Evolutionary conservation across 2,329 filamentous ascomycete species (phyloP).

Genomic region (Triangularia setosa): DNA sequence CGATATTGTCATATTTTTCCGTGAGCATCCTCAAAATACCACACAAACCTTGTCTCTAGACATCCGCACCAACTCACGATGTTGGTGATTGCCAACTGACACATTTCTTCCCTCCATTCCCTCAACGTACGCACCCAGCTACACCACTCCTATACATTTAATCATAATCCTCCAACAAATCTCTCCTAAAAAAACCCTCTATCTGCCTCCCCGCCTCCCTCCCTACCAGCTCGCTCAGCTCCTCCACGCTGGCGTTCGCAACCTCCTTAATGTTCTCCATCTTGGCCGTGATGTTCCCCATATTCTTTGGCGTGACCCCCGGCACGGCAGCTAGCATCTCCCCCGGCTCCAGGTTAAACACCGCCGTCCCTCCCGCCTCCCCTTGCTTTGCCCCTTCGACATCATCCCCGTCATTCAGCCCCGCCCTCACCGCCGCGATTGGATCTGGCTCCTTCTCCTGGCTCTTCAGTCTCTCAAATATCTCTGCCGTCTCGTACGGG

Average conservation of each 20-base stretch:
- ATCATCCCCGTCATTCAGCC: conserved; percentile 44
- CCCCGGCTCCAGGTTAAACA: conserved; percentile 79
- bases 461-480: conserved; percentile 90
- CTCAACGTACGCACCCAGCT: background rate
- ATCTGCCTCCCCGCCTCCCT: conserved; percentile 74
- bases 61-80: too few relatives aligned
- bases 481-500: conserved; percentile 94
- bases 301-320: conserved; percentile 75
- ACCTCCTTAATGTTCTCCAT: conserved; percentile 75
- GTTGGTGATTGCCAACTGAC: too few relatives aligned
- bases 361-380: conserved; percentile 63
- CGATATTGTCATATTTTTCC: too few relatives aligned
- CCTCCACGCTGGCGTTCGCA: conserved; percentile 75
- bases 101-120: background rate
- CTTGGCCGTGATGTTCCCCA: conserved; percentile 67
- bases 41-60: too few relatives aligned
- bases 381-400: conserved; percentile 29
- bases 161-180: conserved; percentile 50
- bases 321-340: conserved; percentile 87
- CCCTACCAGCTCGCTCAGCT: conserved; percentile 72
- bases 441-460: conserved; percentile 89
- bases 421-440: conserved; percentile 76
- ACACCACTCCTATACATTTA: background rate
- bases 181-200: conserved; percentile 71
- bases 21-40: too few relatives aligned